phyloP scores from a whole-genome alignment of 805 yeast species.

The Millerago galiae region DNA sequence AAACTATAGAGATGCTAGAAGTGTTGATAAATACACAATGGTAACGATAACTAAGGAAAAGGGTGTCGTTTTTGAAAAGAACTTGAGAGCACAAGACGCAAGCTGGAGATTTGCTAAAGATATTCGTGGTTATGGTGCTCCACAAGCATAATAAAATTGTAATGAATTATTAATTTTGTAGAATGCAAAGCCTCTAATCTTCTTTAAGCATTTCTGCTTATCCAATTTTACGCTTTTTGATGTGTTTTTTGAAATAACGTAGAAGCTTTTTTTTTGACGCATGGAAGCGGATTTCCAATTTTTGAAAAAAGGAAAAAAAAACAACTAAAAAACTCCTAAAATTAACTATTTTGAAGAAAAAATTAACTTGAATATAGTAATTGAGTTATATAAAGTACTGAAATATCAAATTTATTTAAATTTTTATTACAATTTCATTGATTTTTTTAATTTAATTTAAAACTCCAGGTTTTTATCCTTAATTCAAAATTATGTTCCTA shows the following conservation, averaged over 20 bases:
- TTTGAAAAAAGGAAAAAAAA: neutral
- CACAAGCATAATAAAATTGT: slow-evolving; percentile 27
- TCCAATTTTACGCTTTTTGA: too few species aligned
- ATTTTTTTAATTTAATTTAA: too few species aligned
- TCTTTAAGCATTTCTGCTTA: too few species aligned
- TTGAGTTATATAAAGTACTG: too few species aligned
- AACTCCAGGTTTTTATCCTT: too few species aligned
- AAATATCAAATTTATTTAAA: too few species aligned
- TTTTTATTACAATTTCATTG: too few species aligned
- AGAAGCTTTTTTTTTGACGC: slow-evolving; percentile 6
- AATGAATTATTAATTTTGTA: neutral
- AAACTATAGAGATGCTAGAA: slow-evolving; percentile 94
- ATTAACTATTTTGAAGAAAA: too few species aligned
- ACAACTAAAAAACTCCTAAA: neutral
- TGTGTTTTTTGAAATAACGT: neutral
- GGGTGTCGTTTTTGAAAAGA: slow-evolving; percentile 59
- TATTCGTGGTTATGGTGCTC: slow-evolving; percentile 87
- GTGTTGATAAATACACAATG: slow-evolving; percentile 76
- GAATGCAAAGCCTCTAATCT: neutral
- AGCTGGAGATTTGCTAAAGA: slow-evolving; percentile 87
- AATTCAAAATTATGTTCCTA: neutral
- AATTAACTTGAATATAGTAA: too few species aligned
- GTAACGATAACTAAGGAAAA: slow-evolving; percentile 65
- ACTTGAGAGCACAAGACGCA: slow-evolving; percentile 64
- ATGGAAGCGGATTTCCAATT: slow-evolving; percentile 1